Percentiles rank a stretch among this genome's conserved stretches.
phyloP scores from a whole-genome alignment of 2,329 filamentous ascomycete genomes.

The Coniochaeta prunicola region DNA sequence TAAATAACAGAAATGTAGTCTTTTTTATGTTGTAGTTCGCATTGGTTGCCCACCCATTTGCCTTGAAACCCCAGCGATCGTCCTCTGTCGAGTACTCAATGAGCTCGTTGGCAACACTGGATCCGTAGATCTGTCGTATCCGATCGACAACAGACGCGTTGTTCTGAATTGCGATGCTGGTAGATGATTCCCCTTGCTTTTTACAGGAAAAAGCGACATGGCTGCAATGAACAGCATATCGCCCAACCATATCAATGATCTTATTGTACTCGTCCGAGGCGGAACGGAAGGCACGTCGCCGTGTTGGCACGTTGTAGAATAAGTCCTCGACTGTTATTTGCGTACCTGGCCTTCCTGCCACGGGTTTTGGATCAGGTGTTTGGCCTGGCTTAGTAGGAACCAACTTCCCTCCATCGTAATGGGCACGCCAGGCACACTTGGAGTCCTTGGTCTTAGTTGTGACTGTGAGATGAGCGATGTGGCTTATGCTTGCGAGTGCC shows the following conservation, averaged over 20 bases:
- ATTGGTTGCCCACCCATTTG: constrained; percentile 76
- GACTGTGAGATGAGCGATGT: constrained; percentile 91
- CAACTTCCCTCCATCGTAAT: constrained; percentile 78
- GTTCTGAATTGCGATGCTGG: constrained; percentile 71
- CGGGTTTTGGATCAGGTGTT: constrained; percentile 75
- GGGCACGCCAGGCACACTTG: constrained; percentile 81
- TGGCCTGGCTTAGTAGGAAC: constrained; percentile 82
- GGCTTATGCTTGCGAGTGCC: constrained; percentile 93
- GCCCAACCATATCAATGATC: constrained; percentile 88
- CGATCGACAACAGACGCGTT: constrained; percentile 69
- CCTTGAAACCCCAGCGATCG: constrained; percentile 74
- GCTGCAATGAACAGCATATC: constrained; percentile 85
- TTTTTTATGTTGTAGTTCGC: constrained; percentile 93
- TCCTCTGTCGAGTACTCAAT: constrained; percentile 68
- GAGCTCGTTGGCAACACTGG: constrained; percentile 78
- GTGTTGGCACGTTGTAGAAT: constrained; percentile 91
- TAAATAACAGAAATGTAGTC: constrained; percentile 82
- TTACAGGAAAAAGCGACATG: constrained; percentile 96
- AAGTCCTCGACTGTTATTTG: constrained; percentile 95
- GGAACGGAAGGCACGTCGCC: constrained; percentile 83
- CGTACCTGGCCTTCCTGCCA: constrained; percentile 81
- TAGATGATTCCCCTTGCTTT: constrained; percentile 83
- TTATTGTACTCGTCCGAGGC: constrained; percentile 94
- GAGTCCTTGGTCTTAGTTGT: constrained; percentile 90
- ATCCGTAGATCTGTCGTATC: constrained; percentile 85